These are phyloP conservation scores for Sugiyamaella japonica DNA, from an alignment of 1,139 yeast genomes.

Conservation along the genomic window DNA sequence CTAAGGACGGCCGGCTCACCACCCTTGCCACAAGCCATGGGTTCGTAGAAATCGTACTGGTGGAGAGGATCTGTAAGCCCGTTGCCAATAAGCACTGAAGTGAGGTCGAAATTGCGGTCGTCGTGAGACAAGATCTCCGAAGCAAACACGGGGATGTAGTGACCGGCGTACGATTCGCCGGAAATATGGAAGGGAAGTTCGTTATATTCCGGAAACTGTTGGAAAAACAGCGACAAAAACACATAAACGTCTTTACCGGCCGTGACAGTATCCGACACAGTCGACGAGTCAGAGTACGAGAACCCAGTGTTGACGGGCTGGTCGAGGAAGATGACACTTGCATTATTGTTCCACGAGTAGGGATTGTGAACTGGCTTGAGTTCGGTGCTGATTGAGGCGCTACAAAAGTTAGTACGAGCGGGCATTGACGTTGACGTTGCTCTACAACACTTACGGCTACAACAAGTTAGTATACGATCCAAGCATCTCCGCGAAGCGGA, in stretches of 20 bases:
- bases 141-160: slow-evolving; percentile 79
- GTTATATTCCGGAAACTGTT: slow-evolving; percentile 64
- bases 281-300: slow-evolving; percentile 58
- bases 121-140: slow-evolving; percentile 63
- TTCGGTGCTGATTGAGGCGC: slow-evolving; percentile 50
- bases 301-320: slow-evolving; percentile 80
- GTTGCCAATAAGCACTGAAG: slow-evolving; percentile 77
- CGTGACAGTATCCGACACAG: slow-evolving; percentile 61
- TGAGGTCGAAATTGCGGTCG: slow-evolving; percentile 64
- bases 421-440: background rate
- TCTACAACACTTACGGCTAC: background rate
- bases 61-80: slow-evolving; percentile 76
- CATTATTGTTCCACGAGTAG: slow-evolving; percentile 67
- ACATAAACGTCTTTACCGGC: slow-evolving; percentile 81
- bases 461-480: background rate
- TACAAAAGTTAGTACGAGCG: background rate
- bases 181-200: slow-evolving; percentile 70
- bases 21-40: slow-evolving; percentile 84
- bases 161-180: slow-evolving; percentile 90
- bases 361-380: slow-evolving; percentile 59
- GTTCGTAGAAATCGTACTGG: slow-evolving; percentile 68
- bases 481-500: background rate
- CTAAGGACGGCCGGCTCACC: slow-evolving; percentile 67
- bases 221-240: slow-evolving; percentile 73
- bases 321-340: slow-evolving; percentile 67